These are phyloP conservation scores for Auriscalpium microsporum DNA, from an alignment of 768 basidiomycete species.

Conservation along the genomic window DNA sequence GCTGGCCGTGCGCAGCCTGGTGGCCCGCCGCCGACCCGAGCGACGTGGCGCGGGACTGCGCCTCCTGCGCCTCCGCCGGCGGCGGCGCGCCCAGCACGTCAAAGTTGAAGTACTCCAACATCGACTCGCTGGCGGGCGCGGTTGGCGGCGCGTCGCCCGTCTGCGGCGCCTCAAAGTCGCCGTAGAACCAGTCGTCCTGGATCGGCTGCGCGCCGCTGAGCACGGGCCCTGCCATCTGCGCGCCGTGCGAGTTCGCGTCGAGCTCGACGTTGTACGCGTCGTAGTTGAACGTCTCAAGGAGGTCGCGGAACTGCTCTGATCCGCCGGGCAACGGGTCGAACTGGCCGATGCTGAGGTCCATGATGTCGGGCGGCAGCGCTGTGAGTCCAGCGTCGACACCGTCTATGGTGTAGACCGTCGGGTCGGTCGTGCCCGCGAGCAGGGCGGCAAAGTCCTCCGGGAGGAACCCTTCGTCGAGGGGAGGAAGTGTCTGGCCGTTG, in stretches of 20 bases:
- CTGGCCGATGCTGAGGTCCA: conserved; percentile 5
- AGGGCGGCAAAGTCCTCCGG: not conserved
- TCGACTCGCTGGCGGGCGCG: not conserved
- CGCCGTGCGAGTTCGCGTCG: not conserved
- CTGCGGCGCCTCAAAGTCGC: not conserved
- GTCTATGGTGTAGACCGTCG: not conserved
- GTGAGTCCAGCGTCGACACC: not conserved
- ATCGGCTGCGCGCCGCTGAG: not conserved
- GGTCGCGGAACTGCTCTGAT: not conserved
- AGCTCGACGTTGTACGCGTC: not conserved
- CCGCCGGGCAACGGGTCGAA: not conserved
- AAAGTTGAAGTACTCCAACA: not conserved
- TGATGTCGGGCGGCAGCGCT: conserved; percentile 1
- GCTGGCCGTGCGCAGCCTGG: not conserved
- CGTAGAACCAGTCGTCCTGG: not conserved
- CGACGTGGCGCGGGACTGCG: not conserved
- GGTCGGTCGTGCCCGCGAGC: not conserved
- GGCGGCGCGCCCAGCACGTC: not conserved
- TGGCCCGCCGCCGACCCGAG: not conserved
- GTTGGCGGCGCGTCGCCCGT: not conserved
- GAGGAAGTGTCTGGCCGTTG: too few species aligned
- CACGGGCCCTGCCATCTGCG: not conserved
- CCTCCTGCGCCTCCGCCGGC: not conserved
- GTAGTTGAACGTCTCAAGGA: not conserved
- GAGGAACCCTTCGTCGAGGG: not conserved